Evolutionary conservation across 345 rosid species (phyloP).

Genomic region (Erysimum cheiranthoides): DNA sequence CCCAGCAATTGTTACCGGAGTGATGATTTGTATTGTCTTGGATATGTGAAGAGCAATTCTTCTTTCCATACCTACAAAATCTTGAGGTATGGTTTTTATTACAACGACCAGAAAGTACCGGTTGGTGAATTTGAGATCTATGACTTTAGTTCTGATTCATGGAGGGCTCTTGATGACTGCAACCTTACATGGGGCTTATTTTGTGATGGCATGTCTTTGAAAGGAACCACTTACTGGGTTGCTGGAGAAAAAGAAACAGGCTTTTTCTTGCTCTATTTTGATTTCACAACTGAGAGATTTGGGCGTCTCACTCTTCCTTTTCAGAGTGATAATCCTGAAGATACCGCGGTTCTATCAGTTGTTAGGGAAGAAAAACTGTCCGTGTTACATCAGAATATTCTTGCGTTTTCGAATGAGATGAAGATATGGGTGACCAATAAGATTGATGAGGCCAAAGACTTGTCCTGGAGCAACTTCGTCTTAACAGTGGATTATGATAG

Average conservation of each 20-base stretch:
- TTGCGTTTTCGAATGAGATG: not conserved
- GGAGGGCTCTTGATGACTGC: not conserved
- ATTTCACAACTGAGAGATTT: conserved; percentile 7
- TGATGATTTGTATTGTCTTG: not conserved
- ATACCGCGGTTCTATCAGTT: not conserved
- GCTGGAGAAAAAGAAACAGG: not conserved
- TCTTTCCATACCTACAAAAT: not conserved
- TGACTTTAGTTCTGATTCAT: not conserved
- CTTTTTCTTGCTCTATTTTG: not conserved
- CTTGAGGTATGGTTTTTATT: not conserved
- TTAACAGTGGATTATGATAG: not conserved
- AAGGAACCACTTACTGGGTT: not conserved
- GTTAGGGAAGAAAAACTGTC: not conserved
- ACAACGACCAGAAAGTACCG: not conserved
- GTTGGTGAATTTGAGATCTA: not conserved
- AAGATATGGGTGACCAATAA: not conserved
- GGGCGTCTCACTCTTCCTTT: not conserved
- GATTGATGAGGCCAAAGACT: not conserved
- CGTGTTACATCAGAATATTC: not conserved
- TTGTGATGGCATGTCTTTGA: not conserved
- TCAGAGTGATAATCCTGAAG: not conserved
- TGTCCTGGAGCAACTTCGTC: not conserved
- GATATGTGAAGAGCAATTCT: not conserved
- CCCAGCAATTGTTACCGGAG: not conserved
- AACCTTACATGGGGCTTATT: too few relatives aligned